Evolutionary conservation across 352 stramenopile species (phyloP), one percentile per base, ranked within the genome.

Genomic region (Pythium guiyangense): DNA sequence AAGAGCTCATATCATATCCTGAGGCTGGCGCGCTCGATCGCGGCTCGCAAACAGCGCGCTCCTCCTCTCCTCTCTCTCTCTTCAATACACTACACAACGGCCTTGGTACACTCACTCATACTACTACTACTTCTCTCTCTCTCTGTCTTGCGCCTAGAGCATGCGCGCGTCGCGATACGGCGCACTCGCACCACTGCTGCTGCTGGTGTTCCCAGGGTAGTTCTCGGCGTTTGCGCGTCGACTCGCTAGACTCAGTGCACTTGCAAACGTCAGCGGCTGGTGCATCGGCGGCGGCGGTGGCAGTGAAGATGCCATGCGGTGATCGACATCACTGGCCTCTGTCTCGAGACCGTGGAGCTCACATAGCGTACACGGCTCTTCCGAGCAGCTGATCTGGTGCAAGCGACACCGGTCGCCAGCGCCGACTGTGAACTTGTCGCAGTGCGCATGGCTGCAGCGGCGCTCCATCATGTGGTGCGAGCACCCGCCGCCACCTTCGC

Each of bases 301-400:
- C 6, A n/a, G n/a, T n/a, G n/a, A n/a, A n/a, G 39, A 29, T 10
- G 9, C 49, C 6, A 26, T 42, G 18, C 39, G 39, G 14, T 14
- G 39, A 5, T 44, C 39, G 26, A 2, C n/a, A n/a, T n/a, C 20
- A 15, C 48, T 42, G 22, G 17, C 37, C 15, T 51, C 31, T 1
- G 29, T 20, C n/a, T 25, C 15, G 1, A 46, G 48, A 5, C 50
- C 55, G 2, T 84, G 69, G 37, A 84, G 37, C 42, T 62, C 66
- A 52, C 78, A 88, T 35, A 90, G 52, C n/a, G 59, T 56, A 55
- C 80, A 90, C 1, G 76, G 76, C 46, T 77, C 63, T 25, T 84
- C 63, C 34, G 64, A 51, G 58, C 72, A 82, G 49, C 69, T 74
- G 27, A 79, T 79, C 49, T 78, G 60, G 39, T 90, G 80, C 42